These are phyloP conservation scores for Coprinopsis cinerea DNA, from an alignment of 768 basidiomycete species.

Conservation along the genomic window DNA sequence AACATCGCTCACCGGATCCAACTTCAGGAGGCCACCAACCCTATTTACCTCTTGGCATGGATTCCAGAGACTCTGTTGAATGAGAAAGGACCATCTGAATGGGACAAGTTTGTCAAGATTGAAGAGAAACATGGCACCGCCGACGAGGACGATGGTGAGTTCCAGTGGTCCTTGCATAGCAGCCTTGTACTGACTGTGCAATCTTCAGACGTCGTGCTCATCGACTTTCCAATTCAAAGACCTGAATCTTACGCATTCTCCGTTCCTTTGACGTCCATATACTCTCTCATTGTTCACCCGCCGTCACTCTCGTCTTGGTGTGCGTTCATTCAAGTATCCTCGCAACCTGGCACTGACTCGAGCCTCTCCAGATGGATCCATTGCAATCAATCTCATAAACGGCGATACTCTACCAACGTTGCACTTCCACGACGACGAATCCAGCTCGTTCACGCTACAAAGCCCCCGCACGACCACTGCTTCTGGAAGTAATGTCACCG, in stretches of 20 bases:
- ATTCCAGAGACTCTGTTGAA: constrained; percentile 83
- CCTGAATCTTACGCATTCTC: constrained; percentile 95
- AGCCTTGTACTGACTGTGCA: constrained; percentile 5
- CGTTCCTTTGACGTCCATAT: constrained; percentile 84
- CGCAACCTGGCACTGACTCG: constrained; percentile 13
- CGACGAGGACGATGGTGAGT: constrained; percentile 71
- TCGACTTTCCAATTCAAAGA: constrained; percentile 75
- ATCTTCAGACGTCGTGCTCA: constrained; percentile 68
- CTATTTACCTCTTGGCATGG: constrained; percentile 85
- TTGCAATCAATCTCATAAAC: constrained; percentile 84
- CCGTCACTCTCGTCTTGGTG: constrained; percentile 85
- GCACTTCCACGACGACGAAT: constrained; percentile 97
- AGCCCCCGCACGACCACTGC: constrained; percentile 24
- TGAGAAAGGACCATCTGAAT: constrained; percentile 77
- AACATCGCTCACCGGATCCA: neutral
- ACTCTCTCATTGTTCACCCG: constrained; percentile 80
- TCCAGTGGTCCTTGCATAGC: constrained; percentile 4
- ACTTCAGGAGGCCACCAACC: constrained; percentile 65
- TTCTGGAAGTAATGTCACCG: constrained; percentile 28
- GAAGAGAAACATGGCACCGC: constrained; percentile 57
- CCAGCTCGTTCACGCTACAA: constrained; percentile 64
- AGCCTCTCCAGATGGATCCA: constrained; percentile 62
- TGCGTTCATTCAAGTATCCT: constrained; percentile 24
- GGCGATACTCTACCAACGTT: constrained; percentile 84
- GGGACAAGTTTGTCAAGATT: constrained; percentile 85